Base-by-base conservation (phyloP, 495 filamentous ascomycete species). In the Xanthoparmelia taractica region DNA sequence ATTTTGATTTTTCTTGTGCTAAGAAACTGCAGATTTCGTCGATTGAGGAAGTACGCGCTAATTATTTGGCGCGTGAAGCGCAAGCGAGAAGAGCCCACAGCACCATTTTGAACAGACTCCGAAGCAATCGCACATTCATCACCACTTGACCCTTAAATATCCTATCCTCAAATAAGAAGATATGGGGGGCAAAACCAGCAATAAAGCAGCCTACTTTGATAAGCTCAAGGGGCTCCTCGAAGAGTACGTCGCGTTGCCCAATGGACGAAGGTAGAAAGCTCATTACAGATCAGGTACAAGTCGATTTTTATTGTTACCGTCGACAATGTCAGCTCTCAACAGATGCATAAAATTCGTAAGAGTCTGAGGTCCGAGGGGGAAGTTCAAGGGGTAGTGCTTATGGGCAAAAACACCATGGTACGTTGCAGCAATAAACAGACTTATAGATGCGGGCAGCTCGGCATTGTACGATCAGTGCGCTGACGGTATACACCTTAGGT, bases 281-380 rank as follows among this genome's bases (percentile, higher is more conserved):
- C 13, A 63, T 31, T n/a, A 31, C 8, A 29, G n/a, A 58, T 20
- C 18, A 63, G 61, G 40, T 63, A 63, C 61, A 83, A 84, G 75
- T 89, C 86, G 69, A 87, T 97, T 82, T 99, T 99, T 90, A 92
- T 99, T 75, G 92, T 96, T 76, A 84, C 84, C 71, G 88, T 95
- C 77, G 90, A 95, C 85, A 95, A 94, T 93, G 89, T 59, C 79
- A 89, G 86, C 76, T 99, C 94, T 61, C 94, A 99, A 87, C 94
- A 99, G 86, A 99, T 99, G 94, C 94, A 99, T 89, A 94, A 99
- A 85, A 97, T 97, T 77, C 88, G 94, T 78, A 80, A 85, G 70
- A 78, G 87, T 72, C 85, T 97, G 76, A 89, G 92, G 77, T 87
- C 89, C 45, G 80, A 95, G 75, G 92, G 84, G 78, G 68, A 70